Conservation (phyloP, 805 yeast genomes). For the Yamadazyma sp. region DNA sequence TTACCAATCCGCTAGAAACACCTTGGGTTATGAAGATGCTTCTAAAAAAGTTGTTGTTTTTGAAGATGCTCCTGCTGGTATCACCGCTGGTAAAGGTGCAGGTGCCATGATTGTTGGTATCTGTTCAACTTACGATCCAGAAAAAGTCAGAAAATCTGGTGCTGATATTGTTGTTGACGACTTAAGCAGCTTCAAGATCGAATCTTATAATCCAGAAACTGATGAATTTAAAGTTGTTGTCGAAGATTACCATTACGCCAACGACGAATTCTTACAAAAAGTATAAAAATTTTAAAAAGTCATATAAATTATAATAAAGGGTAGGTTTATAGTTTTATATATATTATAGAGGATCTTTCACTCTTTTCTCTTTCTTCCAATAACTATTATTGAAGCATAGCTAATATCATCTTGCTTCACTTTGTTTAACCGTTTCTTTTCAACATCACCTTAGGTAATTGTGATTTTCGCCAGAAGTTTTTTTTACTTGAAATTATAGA, state of each 20-base stretch:
- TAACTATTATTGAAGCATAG: too few relatives aligned
- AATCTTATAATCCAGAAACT: slow-evolving; percentile 45
- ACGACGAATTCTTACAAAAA: slow-evolving; percentile 35
- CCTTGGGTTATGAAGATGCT: slow-evolving; percentile 38
- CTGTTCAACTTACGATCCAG: slow-evolving; percentile 73
- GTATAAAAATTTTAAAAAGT: too few relatives aligned
- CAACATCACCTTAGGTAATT: too few relatives aligned
- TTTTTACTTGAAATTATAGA: too few relatives aligned
- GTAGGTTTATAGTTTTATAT: too few relatives aligned
- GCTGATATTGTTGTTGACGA: slow-evolving; percentile 81
- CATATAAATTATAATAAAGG: too few relatives aligned
- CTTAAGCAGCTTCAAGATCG: slow-evolving; percentile 59
- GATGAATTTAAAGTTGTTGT: slow-evolving; percentile 43
- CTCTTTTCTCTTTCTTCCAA: too few relatives aligned
- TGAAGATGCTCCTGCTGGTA: slow-evolving; percentile 90
- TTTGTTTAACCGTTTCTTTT: too few relatives aligned
- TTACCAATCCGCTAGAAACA: slow-evolving; percentile 56
- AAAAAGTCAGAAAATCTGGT: slow-evolving; percentile 67
- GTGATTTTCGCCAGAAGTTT: too few relatives aligned
- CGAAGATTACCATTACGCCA: slow-evolving; percentile 40
- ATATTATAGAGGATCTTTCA: too few relatives aligned
- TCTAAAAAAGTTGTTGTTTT: slow-evolving; percentile 57
- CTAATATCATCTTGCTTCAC: too few relatives aligned
- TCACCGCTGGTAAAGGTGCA: slow-evolving; percentile 77
- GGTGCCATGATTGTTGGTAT: slow-evolving; percentile 83